Conservation (phyloP, 345 rosid species). For the Eucalyptus albens region DNA sequence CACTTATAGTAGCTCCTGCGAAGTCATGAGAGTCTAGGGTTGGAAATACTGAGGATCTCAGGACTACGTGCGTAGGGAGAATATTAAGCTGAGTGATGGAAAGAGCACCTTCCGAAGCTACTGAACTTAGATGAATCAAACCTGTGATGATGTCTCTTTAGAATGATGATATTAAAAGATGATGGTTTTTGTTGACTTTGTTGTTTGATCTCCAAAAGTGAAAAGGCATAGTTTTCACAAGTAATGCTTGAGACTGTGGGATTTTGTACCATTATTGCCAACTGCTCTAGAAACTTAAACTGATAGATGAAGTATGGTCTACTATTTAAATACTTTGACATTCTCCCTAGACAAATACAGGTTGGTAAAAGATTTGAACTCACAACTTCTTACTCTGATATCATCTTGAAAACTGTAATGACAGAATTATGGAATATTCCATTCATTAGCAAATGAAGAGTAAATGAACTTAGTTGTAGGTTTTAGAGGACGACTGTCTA, state of each 20-base stretch:
- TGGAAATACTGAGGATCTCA: background rate
- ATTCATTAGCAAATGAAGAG: background rate
- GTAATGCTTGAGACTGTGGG: background rate
- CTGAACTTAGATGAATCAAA: background rate
- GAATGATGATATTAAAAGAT: background rate
- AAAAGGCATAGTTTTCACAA: background rate
- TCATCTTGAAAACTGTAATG: background rate
- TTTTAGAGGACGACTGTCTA: background rate
- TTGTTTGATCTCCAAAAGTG: background rate
- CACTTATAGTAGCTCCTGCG: constrained; percentile 32
- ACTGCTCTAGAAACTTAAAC: background rate
- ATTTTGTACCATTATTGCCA: background rate
- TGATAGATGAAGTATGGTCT: background rate
- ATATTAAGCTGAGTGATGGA: background rate
- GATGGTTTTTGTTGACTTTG: background rate
- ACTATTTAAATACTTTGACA: background rate
- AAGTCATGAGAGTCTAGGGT: background rate
- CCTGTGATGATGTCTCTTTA: background rate
- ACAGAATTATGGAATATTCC: background rate
- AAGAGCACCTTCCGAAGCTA: background rate
- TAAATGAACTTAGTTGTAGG: background rate
- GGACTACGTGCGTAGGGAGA: background rate
- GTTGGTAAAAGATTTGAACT: background rate
- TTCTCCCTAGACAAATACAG: background rate
- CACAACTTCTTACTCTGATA: background rate